Evolutionary conservation across 1,284 basidiomycete species (phyloP).

Genomic region (Cryptococcus sp.): DNA sequence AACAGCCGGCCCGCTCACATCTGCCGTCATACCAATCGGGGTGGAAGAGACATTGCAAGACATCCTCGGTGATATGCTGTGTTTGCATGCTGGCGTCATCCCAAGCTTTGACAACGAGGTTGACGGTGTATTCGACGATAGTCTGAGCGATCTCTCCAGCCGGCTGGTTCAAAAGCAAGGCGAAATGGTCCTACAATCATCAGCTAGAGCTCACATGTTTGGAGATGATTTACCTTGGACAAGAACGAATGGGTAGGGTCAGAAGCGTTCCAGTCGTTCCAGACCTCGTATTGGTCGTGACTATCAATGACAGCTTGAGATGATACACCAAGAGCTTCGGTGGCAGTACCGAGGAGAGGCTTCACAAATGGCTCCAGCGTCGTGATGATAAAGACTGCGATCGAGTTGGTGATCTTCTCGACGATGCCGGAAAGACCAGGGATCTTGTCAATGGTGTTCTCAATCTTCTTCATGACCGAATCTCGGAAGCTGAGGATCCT

Average conservation of each 20-base stretch:
- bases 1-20: constrained; percentile 18
- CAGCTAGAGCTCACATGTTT: neutral
- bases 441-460: constrained; percentile 66
- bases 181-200: constrained; percentile 33
- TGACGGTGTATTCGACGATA: constrained; percentile 55
- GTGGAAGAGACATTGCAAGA: constrained; percentile 77
- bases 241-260: constrained; percentile 68
- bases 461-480: constrained; percentile 76
- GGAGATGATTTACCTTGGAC: constrained; percentile 49
- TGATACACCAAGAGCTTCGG: constrained; percentile 56
- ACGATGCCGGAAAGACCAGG: constrained; percentile 62
- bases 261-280: constrained; percentile 69
- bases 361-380: constrained; percentile 65
- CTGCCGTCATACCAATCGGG: constrained; percentile 70
- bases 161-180: constrained; percentile 53
- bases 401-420: constrained; percentile 75
- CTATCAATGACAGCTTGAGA: constrained; percentile 73
- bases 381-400: constrained; percentile 77
- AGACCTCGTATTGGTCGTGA: constrained; percentile 74
- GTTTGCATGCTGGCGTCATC: constrained; percentile 63
- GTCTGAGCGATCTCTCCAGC: constrained; percentile 69
- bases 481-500: constrained; percentile 82
- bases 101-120: constrained; percentile 73
- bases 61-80: constrained; percentile 60
- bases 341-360: constrained; percentile 75